These are phyloP conservation scores for Auricularia cornea DNA, from an alignment of 768 basidiomycete species.

Conservation along the genomic window DNA sequence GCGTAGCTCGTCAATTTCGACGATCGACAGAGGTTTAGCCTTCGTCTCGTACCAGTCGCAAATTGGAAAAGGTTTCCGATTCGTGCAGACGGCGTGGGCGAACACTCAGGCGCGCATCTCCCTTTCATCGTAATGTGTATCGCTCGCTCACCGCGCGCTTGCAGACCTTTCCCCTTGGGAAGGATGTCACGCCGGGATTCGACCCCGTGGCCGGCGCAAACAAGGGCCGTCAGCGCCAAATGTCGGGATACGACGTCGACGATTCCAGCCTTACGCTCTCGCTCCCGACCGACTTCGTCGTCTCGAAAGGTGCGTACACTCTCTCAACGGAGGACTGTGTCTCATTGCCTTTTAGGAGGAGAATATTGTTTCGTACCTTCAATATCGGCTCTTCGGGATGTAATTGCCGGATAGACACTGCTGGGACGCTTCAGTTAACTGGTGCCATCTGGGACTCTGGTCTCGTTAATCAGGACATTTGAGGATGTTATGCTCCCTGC, in stretches of 20 bases:
- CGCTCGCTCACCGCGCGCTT: not conserved
- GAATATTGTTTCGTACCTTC: slow-evolving; percentile 4
- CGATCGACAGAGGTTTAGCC: slow-evolving; percentile 12
- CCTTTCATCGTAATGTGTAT: not conserved
- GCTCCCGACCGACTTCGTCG: not conserved
- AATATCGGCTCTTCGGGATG: slow-evolving; percentile 1
- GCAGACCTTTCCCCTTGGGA: not conserved
- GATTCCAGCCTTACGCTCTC: not conserved
- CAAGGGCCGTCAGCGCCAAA: not conserved
- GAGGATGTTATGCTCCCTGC: no score
- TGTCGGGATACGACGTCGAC: slow-evolving; percentile 2
- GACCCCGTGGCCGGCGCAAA: slow-evolving; percentile 38
- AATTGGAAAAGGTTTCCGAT: slow-evolving; percentile 30
- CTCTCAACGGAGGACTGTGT: no score
- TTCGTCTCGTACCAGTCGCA: slow-evolving; percentile 31
- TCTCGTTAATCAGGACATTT: no score
- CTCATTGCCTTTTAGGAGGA: not conserved
- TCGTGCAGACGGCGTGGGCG: slow-evolving; percentile 14
- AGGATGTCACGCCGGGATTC: slow-evolving; percentile 26
- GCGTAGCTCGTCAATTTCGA: not conserved
- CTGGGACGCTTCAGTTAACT: not conserved
- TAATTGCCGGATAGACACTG: not conserved
- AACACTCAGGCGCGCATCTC: slow-evolving; percentile 5
- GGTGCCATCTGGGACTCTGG: no score
- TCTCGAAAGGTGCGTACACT: not conserved